Evolutionary conservation across 805 yeast genomes (phyloP).

Genomic region (Komagataella populi): DNA sequence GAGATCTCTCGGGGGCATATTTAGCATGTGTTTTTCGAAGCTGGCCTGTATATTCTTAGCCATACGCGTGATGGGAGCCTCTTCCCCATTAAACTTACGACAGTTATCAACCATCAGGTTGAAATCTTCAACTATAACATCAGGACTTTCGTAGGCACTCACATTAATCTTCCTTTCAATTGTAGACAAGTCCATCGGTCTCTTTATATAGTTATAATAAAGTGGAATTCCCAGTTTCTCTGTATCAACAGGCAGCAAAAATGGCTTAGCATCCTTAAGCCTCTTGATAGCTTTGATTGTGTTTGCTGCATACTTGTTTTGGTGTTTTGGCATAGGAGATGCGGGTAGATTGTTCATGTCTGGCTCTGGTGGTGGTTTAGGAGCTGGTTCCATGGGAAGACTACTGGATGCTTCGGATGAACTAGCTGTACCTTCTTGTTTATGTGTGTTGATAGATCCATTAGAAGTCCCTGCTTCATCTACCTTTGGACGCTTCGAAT

Average conservation of each 20-base stretch:
- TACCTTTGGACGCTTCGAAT: not conserved
- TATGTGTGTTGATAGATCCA: not conserved
- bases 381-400: slow-evolving; percentile 44
- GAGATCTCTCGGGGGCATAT: slow-evolving; percentile 62
- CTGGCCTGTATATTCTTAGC: slow-evolving; percentile 82
- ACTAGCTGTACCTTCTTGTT: not conserved
- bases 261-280: slow-evolving; percentile 86
- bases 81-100: slow-evolving; percentile 71
- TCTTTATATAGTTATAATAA: slow-evolving; percentile 67
- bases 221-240: slow-evolving; percentile 82
- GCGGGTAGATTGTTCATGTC: slow-evolving; percentile 56
- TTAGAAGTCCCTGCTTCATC: slow-evolving; percentile 3
- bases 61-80: slow-evolving; percentile 79
- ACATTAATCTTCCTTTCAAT: slow-evolving; percentile 67
- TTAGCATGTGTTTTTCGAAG: slow-evolving; percentile 84
- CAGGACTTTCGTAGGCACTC: slow-evolving; percentile 61
- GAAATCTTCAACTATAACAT: slow-evolving; percentile 63
- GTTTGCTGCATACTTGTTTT: slow-evolving; percentile 64
- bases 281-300: slow-evolving; percentile 79
- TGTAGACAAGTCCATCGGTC: slow-evolving; percentile 91
- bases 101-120: slow-evolving; percentile 79
- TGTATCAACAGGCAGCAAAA: slow-evolving; percentile 80
- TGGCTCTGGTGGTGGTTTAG: slow-evolving; percentile 62
- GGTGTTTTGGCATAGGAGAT: slow-evolving; percentile 69
- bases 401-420: slow-evolving; percentile 8